These are phyloP conservation scores for Rhodotorula babjevae DNA, from an alignment of 768 basidiomycete species.

Conservation along the genomic window DNA sequence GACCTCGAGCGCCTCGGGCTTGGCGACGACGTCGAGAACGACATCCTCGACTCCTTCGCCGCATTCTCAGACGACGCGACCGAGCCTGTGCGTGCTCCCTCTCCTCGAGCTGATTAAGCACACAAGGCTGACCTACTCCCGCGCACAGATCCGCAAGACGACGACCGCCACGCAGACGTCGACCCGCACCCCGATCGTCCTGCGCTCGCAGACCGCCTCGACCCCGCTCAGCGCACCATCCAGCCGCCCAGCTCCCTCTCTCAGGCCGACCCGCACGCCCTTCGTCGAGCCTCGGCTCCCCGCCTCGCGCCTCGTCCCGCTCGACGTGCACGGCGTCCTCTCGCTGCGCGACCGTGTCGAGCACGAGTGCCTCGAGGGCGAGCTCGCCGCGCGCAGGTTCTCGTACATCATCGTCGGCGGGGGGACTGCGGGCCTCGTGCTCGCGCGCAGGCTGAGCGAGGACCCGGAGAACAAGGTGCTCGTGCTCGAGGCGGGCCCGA, in stretches of 20 bases:
- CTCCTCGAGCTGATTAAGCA: background rate
- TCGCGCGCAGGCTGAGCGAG: slow-evolving; percentile 41
- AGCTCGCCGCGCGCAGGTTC: background rate
- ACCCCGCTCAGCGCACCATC: no score
- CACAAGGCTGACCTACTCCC: no score
- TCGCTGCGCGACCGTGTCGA: background rate
- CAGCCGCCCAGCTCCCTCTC: no score
- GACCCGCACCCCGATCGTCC: background rate
- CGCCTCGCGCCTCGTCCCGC: background rate
- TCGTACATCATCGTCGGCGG: slow-evolving; percentile 19
- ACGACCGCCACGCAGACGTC: background rate
- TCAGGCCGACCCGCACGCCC: background rate
- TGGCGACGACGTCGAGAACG: background rate
- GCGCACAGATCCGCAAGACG: background rate
- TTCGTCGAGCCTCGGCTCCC: background rate
- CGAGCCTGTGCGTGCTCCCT: no score
- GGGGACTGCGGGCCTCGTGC: slow-evolving; percentile 41
- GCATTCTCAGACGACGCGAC: background rate
- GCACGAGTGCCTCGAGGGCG: background rate
- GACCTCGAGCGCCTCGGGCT: background rate
- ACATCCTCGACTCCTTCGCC: background rate
- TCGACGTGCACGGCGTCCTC: background rate
- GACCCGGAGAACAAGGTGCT: slow-evolving; percentile 32
- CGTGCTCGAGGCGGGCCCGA: slow-evolving; percentile 43
- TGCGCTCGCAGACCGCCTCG: background rate